Percentiles rank a stretch among this genome's conserved stretches.
phyloP scores from a whole-genome alignment of 805 yeast genomes.

The Debaryomyces prosopidis region DNA sequence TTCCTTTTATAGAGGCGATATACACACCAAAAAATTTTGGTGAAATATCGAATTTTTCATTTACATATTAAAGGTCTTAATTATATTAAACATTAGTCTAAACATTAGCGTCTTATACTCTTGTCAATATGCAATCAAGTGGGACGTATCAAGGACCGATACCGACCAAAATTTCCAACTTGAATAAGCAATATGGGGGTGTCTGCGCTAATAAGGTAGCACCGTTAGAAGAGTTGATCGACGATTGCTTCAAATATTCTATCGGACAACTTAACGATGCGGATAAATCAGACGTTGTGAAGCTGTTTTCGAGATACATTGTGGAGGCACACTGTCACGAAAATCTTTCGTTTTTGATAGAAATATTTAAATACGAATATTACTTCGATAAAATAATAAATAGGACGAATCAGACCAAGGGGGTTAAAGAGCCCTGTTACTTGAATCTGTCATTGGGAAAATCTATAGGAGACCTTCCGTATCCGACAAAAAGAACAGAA shows the following conservation, averaged over 20 bases:
- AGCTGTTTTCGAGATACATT: constrained; percentile 34
- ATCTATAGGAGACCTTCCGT: constrained; percentile 1
- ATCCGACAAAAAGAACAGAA: constrained; percentile 3
- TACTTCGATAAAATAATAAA: constrained; percentile 29
- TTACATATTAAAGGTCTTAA: neutral
- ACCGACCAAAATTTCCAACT: constrained; percentile 2
- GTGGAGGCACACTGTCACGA: constrained; percentile 44
- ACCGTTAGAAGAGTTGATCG: constrained; percentile 28
- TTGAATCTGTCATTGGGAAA: neutral
- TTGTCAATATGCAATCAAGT: neutral
- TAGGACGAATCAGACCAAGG: neutral
- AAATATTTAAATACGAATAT: constrained; percentile 47
- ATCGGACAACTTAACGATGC: constrained; percentile 17
- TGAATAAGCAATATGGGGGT: neutral
- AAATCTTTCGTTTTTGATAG: constrained; percentile 45
- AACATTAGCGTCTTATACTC: too few species aligned
- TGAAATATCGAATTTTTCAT: neutral
- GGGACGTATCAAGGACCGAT: constrained; percentile 4
- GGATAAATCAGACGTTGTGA: constrained; percentile 16
- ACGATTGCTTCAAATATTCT: constrained; percentile 31
- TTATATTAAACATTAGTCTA: too few species aligned
- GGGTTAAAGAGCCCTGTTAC: neutral
- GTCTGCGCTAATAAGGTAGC: constrained; percentile 5
- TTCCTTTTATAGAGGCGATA: neutral
- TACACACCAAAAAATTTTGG: neutral